Conservation (phyloP, 208 protist genomes). For the Wallacemonas sp. region DNA sequence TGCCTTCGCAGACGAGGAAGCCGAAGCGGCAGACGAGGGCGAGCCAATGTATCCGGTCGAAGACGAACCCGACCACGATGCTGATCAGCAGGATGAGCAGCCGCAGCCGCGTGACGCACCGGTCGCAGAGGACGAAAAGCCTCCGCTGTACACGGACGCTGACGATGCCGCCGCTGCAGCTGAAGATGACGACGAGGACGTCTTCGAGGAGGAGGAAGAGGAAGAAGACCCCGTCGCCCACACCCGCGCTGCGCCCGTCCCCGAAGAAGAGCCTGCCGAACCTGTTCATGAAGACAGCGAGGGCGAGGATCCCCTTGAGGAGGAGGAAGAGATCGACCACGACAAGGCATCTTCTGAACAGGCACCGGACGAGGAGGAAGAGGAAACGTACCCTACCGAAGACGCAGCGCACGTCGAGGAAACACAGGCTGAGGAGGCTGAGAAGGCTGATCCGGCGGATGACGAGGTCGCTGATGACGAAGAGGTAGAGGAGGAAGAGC, state of each 20-base stretch:
- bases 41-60: neutral
- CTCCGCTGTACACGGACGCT: neutral
- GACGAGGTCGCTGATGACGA: neutral
- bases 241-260: constrained; percentile 6
- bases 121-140: constrained; percentile 3
- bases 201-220: constrained; percentile 10
- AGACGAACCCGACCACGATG: neutral
- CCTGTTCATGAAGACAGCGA: neutral
- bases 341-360: neutral
- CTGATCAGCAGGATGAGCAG: neutral
- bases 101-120: neutral
- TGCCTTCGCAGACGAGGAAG: constrained; percentile 19
- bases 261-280: neutral
- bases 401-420: constrained; percentile 1
- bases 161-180: neutral
- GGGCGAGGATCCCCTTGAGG: constrained; percentile 1
- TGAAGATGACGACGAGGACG: constrained; percentile 11
- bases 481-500: neutral
- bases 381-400: neutral
- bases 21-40: constrained; percentile 18
- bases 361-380: constrained; percentile 5
- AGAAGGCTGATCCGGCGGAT: constrained; percentile 1
- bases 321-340: constrained; percentile 2
- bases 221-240: neutral
- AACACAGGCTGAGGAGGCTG: neutral